Conservation (phyloP, 1,284 basidiomycete genomes). For the Trametes sp. region DNA sequence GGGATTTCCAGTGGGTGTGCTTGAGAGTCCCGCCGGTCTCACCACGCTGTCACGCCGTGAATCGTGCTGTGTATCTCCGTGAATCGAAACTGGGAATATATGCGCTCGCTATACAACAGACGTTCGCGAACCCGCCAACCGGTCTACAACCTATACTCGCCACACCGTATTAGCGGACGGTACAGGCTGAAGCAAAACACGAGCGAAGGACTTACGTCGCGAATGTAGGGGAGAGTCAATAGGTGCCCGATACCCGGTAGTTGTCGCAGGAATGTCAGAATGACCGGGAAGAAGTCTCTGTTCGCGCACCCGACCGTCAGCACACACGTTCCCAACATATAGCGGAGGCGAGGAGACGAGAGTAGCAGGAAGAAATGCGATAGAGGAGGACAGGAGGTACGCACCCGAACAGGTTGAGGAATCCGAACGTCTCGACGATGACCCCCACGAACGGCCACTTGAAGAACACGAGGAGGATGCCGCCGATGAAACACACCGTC, state of each 20-base stretch:
- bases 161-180: conserved; percentile 6
- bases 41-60: not conserved
- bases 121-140: conserved; percentile 76
- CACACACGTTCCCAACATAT: not conserved
- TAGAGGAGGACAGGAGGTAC: conserved; percentile 45
- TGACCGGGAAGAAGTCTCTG: conserved; percentile 99
- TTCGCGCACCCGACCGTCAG: not conserved
- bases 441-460: conserved; percentile 96
- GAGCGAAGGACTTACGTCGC: conserved; percentile 57
- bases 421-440: conserved; percentile 94
- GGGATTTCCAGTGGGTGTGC: too few relatives aligned
- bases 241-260: conserved; percentile 91
- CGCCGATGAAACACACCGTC: conserved; percentile 91
- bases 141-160: conserved; percentile 66
- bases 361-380: conserved; percentile 22
- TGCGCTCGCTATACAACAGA: conserved; percentile 66
- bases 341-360: not conserved
- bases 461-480: conserved; percentile 87
- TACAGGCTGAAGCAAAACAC: not conserved
- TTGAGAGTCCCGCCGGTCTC: not conserved
- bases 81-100: not conserved
- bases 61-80: not conserved
- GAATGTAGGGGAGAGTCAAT: conserved; percentile 87
- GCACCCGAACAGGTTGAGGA: conserved; percentile 97
- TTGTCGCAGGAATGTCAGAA: conserved; percentile 95